Conservation (phyloP, 2,329 filamentous ascomycete genomes). For the Fonsecaea nubica region DNA sequence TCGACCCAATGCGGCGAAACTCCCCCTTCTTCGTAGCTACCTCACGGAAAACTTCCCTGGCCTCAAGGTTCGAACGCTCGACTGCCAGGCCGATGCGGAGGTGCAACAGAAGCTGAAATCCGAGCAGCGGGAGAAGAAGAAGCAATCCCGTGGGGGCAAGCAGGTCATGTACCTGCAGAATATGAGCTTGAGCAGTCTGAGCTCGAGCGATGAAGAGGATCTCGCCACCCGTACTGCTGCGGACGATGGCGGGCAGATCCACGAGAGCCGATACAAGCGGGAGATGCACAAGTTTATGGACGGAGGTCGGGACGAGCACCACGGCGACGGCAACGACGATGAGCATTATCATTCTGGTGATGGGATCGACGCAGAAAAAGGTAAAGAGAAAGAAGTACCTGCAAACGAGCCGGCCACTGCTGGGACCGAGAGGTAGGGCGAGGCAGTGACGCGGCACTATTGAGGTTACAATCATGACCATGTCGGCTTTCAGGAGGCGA, state of each 20-base stretch:
- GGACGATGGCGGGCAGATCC: conserved; percentile 14
- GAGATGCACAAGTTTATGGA: conserved; percentile 36
- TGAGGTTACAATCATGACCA: too few species aligned
- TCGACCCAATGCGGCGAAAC: conserved; percentile 77
- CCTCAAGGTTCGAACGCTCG: conserved; percentile 73
- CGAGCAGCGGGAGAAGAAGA: conserved; percentile 76
- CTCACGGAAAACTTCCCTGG: conserved; percentile 77
- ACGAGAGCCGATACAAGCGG: conserved; percentile 33
- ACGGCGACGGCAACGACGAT: conserved; percentile 15
- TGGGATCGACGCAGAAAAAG: conserved; percentile 1
- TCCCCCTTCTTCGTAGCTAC: conserved; percentile 74
- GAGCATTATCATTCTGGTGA: not conserved
- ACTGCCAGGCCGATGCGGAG: conserved; percentile 75
- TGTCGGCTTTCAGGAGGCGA: not conserved
- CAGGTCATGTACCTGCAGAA: conserved; percentile 63
- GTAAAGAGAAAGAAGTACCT: conserved; percentile 4
- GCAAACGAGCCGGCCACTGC: not conserved
- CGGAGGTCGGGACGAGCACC: conserved; percentile 31
- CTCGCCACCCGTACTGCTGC: conserved; percentile 52
- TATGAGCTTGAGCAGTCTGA: conserved; percentile 54
- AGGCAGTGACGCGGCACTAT: not conserved
- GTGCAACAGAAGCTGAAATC: conserved; percentile 76
- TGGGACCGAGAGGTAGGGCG: not conserved
- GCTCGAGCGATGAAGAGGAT: conserved; percentile 64
- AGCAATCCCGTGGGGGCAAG: conserved; percentile 57